Conservation (phyloP, 495 filamentous ascomycete genomes). For the Elasticomyces elasticus region DNA sequence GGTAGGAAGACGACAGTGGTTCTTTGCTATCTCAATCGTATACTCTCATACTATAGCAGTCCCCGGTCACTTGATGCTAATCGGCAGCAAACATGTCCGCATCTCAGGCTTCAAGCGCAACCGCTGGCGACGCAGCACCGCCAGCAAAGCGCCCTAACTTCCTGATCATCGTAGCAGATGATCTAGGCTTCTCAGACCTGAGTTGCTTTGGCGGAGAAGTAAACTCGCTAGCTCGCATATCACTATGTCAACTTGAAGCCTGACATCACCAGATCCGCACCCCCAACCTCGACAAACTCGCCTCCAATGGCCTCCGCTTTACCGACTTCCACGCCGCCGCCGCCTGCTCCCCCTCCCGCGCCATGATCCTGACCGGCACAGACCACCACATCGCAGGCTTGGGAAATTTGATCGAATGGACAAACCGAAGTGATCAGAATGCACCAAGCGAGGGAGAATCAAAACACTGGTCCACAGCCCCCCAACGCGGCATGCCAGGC, state of each 20-base stretch:
- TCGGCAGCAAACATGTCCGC: slow-evolving; percentile 20
- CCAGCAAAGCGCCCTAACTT: slow-evolving; percentile 47
- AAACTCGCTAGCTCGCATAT: no score
- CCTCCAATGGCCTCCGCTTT: slow-evolving; percentile 46
- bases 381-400: slow-evolving; percentile 45
- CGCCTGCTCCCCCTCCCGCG: slow-evolving; percentile 53
- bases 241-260: no score
- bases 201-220: slow-evolving; percentile 52
- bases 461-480: slow-evolving; percentile 27
- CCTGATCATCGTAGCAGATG: slow-evolving; percentile 47
- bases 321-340: slow-evolving; percentile 56
- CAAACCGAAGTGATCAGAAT: slow-evolving; percentile 28
- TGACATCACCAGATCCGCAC: slow-evolving; percentile 57
- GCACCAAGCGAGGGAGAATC: slow-evolving; percentile 29
- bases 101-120: slow-evolving; percentile 20
- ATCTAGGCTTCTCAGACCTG: slow-evolving; percentile 54
- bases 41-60: no score
- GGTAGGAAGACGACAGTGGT: no score
- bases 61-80: slow-evolving; percentile 7
- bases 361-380: slow-evolving; percentile 47
- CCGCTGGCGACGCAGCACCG: slow-evolving; percentile 15
- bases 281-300: slow-evolving; percentile 49
- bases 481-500: slow-evolving; percentile 44
- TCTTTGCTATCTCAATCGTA: not conserved
- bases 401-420: slow-evolving; percentile 38